Base-by-base conservation (phyloP, 1,139 yeast genomes). In the Yamadazyma conglobata region DNA sequence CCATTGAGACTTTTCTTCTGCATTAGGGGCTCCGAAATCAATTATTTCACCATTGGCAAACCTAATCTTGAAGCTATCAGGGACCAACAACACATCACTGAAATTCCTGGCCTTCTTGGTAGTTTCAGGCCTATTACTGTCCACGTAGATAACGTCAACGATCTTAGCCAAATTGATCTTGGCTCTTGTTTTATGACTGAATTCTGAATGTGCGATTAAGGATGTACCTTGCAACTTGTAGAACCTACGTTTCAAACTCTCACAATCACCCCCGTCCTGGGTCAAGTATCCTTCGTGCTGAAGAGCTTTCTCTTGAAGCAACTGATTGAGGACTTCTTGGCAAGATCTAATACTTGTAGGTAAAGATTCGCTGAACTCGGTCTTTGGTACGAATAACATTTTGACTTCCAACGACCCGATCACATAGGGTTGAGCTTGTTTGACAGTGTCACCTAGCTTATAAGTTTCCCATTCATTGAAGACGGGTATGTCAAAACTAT, bases 261-360 rank as follows among this genome's bases (percentile, higher is more conserved):
- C 71, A 43, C 85, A 71, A 54, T 83, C 93, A 7, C 91, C 93
- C 21, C 91, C 91, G 48, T 81, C 88, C 56, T 83, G 93, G 46
- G 75, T 73, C 58, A 82, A 55, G 48, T 66, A 79, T 0, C 91
- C 91, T 49, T 79, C 83, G 42, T 60, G 57, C 1, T 41, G 42
- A 10, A 66, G 47, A 7, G 49, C 36, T 10, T 59, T 43, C 35
- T 73, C 77, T 16, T 62, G 58, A 21, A 52, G 50, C 31, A 73
- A 59, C 42, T 77, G 73, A 11, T 62, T 54, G 15, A 78, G 57
- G 32, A 78, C 70, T 22, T 68, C 76, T 25, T 66, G 56, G 2
- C 87, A 87, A 20, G 73, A 58, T 35, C 64, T 66, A 38, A 82
- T 78, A 35, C 86, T 77, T 12, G 77, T 70, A 3, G 93, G 93